A percentile compares a stretch with the other conserved stretches of the same genome.
These are phyloP conservation scores for Penicillium diatomitis DNA, from an alignment of 495 filamentous ascomycete genomes.

Conservation along the genomic window DNA sequence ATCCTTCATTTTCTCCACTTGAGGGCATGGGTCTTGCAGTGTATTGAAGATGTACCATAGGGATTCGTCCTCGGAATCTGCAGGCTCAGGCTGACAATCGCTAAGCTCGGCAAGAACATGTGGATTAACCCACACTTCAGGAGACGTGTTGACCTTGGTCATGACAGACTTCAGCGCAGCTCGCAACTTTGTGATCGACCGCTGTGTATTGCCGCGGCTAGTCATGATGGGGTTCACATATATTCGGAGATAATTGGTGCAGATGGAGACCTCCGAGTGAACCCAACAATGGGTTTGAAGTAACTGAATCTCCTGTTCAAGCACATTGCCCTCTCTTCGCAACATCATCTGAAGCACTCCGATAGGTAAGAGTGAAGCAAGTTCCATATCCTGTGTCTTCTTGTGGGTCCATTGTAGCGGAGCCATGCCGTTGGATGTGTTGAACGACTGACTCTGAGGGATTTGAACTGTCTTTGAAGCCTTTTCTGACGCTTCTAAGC, in stretches of 20 bases:
- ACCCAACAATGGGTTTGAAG: constrained; percentile 29
- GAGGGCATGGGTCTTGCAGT: constrained; percentile 60
- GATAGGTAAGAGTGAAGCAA: constrained; percentile 4
- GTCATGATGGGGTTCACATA: constrained; percentile 63
- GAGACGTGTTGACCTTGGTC: constrained; percentile 46
- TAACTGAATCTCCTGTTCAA: constrained; percentile 12
- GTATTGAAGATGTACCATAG: constrained; percentile 84
- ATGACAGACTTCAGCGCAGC: constrained; percentile 44
- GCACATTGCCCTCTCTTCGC: neutral
- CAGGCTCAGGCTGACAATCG: too few relatives aligned
- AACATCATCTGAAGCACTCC: constrained; percentile 7
- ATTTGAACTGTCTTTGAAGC: too few relatives aligned
- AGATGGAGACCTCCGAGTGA: constrained; percentile 7
- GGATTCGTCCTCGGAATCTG: constrained; percentile 41
- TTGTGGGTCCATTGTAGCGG: too few relatives aligned
- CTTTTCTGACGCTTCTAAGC: too few relatives aligned
- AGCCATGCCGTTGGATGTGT: too few relatives aligned
- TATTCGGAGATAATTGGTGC: constrained; percentile 37
- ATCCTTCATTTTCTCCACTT: constrained; percentile 42
- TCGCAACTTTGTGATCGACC: constrained; percentile 30
- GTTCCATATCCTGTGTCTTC: too few relatives aligned
- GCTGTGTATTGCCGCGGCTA: constrained; percentile 38
- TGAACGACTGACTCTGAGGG: too few relatives aligned
- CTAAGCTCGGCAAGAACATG: too few relatives aligned
- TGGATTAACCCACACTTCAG: constrained; percentile 38